phyloP scores from a whole-genome alignment of 2,329 filamentous ascomycete species.

The Furcasterigmium furcatum region DNA sequence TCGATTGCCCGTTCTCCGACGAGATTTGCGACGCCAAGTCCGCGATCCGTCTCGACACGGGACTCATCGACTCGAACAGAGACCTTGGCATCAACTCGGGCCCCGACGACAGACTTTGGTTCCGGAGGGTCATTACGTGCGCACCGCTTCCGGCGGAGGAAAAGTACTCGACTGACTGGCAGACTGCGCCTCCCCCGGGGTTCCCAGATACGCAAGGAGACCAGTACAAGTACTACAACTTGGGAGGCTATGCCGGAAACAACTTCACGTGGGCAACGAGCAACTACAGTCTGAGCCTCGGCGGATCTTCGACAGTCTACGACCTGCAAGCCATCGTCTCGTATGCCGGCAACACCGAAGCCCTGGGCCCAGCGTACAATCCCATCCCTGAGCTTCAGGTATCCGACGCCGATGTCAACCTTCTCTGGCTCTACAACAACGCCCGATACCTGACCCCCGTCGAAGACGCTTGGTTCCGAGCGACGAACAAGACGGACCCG shows the following conservation, averaged over 20 bases:
- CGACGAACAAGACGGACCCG: slow-evolving; percentile 1
- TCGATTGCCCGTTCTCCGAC: not conserved
- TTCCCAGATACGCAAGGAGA: not conserved
- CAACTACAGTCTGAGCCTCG: slow-evolving; percentile 1
- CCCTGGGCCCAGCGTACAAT: not conserved
- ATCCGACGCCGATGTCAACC: not conserved
- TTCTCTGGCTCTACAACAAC: not conserved
- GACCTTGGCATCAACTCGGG: slow-evolving; percentile 1
- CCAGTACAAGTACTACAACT: not conserved
- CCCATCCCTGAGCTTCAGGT: not conserved
- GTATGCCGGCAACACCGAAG: not conserved
- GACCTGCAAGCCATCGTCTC: not conserved
- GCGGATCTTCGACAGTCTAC: not conserved
- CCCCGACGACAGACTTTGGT: not conserved
- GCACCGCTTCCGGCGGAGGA: not conserved
- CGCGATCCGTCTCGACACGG: not conserved
- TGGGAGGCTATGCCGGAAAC: not conserved
- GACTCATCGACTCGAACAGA: not conserved
- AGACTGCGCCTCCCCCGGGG: not conserved
- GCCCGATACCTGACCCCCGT: not conserved
- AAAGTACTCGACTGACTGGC: not conserved
- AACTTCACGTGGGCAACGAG: not conserved
- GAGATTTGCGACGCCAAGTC: not conserved
- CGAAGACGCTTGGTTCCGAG: slow-evolving; percentile 1
- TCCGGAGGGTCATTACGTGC: not conserved